Evolutionary conservation across 2,329 filamentous ascomycete species (phyloP).

Genomic region (Fusarium denticulatum): DNA sequence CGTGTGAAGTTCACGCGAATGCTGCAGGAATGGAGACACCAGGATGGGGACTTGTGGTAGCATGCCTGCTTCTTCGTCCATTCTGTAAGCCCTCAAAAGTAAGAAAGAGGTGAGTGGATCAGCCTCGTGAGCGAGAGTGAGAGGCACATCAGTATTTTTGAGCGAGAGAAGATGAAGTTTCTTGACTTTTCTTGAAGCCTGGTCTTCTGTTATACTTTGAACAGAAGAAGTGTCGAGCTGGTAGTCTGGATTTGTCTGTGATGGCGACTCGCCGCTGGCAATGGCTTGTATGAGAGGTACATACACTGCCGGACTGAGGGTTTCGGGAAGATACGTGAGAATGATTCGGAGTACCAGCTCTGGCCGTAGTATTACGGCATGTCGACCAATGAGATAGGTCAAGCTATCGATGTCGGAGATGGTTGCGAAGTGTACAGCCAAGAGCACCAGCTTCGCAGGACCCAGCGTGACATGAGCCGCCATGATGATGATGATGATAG

Average conservation of each 20-base stretch:
- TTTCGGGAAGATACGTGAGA: slow-evolving; percentile 81
- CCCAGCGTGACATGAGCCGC: slow-evolving; percentile 57
- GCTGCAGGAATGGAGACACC: slow-evolving; percentile 73
- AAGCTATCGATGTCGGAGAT: slow-evolving; percentile 72
- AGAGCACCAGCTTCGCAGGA: slow-evolving; percentile 74
- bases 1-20: slow-evolving; percentile 67
- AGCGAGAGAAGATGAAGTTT: slow-evolving; percentile 73
- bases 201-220: slow-evolving; percentile 66
- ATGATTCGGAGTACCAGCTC: slow-evolving; percentile 77
- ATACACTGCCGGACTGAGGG: slow-evolving; percentile 70
- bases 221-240: slow-evolving; percentile 67
- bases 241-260: slow-evolving; percentile 49
- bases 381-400: slow-evolving; percentile 65
- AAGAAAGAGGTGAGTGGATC: slow-evolving; percentile 73
- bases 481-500: slow-evolving; percentile 29
- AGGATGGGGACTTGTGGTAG: slow-evolving; percentile 74
- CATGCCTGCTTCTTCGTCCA: slow-evolving; percentile 78
- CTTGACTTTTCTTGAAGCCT: slow-evolving; percentile 70
- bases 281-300: slow-evolving; percentile 69
- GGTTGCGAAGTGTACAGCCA: slow-evolving; percentile 76
- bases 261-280: slow-evolving; percentile 57
- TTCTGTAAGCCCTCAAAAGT: slow-evolving; percentile 71
- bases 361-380: slow-evolving; percentile 67
- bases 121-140: slow-evolving; percentile 56
- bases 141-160: slow-evolving; percentile 57